Base-by-base conservation (phyloP, 2,329 filamentous ascomycete genomes). In the Cytospora leucostoma region DNA sequence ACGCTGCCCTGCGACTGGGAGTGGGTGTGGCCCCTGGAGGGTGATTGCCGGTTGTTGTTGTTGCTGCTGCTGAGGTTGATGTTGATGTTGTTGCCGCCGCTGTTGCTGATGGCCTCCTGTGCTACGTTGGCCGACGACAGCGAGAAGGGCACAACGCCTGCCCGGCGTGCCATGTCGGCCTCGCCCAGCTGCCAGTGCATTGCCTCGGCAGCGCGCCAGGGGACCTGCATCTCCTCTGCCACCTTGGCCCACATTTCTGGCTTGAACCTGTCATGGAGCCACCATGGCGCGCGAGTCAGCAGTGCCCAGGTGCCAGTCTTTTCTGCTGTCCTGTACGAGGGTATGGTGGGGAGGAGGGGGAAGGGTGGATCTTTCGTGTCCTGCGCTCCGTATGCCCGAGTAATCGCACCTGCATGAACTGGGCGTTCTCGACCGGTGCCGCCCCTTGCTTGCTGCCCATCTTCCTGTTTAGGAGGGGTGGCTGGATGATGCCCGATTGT, bases 121-220 rank as follows among this genome's bases (percentile, higher is more conserved):
- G 49, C 56, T 52, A 68, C 69, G 66, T 84, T 82, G 67, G 83
- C 79, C 58, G 79, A 82, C 15, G 88, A 86, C 35, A 92, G 79
- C 3, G 88, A 87, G 76, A 97, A 97, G 1, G 94, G 92, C 8
- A 91, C 88, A 44, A 95, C 92, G 52, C 95, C 95, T 50, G 94
- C 94, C 64, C 94, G 89, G 66, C 90, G 86, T 55, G 93, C 93
- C 92, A 99, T 98, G 71, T 98, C 95, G 70, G 88, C 82, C 74
- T 97, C 92, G 67, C 94, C 94, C 61, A 99, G 82, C 72, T 96
- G 91, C 94, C 95, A 99, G 77, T 98, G 95, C 93, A 97, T 97
- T 5, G 92, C 93, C 77, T 99, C 94, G 55, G 92, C 94, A 19
- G 95, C 93, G 71, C 95, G 86, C 94, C 94, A 98, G 40, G 94